Base-by-base conservation (phyloP, 179 eudicot species). In the Gypsophila paniculata region DNA sequence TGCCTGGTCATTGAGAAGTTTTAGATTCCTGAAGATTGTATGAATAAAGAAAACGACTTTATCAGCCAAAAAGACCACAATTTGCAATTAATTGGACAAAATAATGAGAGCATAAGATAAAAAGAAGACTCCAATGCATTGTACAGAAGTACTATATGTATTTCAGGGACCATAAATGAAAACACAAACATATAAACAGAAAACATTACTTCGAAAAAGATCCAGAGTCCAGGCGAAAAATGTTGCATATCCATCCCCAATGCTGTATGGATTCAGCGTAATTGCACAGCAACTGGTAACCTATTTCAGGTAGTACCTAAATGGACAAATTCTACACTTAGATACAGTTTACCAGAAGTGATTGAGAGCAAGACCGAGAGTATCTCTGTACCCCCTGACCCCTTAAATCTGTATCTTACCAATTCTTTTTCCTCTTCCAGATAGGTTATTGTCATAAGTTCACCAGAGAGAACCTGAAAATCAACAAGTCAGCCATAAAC, bases 171-270 rank as follows among this genome's bases (percentile, higher is more conserved):
- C 5, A 65, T 53, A 17, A 5, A 36, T 15, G 17, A 11, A 36
- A 6, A 68, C 19, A 42, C 12, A 54, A 25, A 6, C 49, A 29
- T 54, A 12, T 26, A 36, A 39, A 49, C 1, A 49, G 4, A 25
- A 65, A 68, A 58, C 32, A 64, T 86, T 92, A 95, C 99, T 79
- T 95, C 68, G 86, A 73, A 70, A 95, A 95, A 60, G 96, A 83
- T 67, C 67, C 81, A 59, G 91, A 78, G 58, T 76, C 87, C 77
- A 71, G 86, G 73, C 80, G 59, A 82, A 84, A 85, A 75, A 87
- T 80, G 80, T 88, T 90, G 88, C 95, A 95, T 79, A 87, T 86
- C 99, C 99, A 95, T 77, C 99, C 99, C 99, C 99, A 95, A 25
- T 76, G 82, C 69, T 83, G 87, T 53, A 90, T 82, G 65, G 80